Base-by-base conservation (phyloP, 164 flowering plant genomes). In the Brasenia schreberi region DNA sequence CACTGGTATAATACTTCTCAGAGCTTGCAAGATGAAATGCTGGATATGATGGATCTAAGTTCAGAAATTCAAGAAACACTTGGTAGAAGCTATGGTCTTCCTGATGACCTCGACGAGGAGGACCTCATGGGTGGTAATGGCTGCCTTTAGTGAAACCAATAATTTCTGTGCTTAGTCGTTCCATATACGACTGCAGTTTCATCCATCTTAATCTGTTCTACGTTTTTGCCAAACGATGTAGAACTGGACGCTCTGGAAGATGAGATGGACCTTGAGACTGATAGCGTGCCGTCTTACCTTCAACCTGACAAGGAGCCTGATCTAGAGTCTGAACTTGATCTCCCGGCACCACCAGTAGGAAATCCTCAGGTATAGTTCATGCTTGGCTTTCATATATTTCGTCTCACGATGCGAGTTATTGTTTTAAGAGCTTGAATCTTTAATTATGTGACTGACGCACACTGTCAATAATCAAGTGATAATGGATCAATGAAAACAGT, bases 1-100 rank as follows among this genome's bases (percentile, higher is more conserved):
- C 16, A 9, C 16, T 49, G 56, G 4, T 14, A 49, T 49, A 49
- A 18, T 61, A 7, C 63, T 39, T 19, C 78, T 66, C 61, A 93
- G 99, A 91, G 75, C 69, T 78, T 94, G 83, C 99, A 94, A 94
- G 99, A 94, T 78, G 97, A 94, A 77, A 94, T 94, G 97, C 82
- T 89, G 92, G 99, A 94, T 74, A 77, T 94, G 75, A 89, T 94
- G 99, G 97, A 91, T 74, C 86, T 85, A 67, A 94, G 96, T 66
- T 79, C 65, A 71, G 97, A 94, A 76, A 91, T 94, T 71, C 96
- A 91, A 85, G 99, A 94, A 76, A 81, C 96, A 19, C 89, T 94
- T 70, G 98, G 97, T 74, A 80, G 96, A 78, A 89, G 93, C 82
- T 94, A 91, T 72, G 84, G 65, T 81, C 91, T 91, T 10, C 99